phyloP scores from a whole-genome alignment of 1,284 basidiomycete species.

The Trichosporon sp. region DNA sequence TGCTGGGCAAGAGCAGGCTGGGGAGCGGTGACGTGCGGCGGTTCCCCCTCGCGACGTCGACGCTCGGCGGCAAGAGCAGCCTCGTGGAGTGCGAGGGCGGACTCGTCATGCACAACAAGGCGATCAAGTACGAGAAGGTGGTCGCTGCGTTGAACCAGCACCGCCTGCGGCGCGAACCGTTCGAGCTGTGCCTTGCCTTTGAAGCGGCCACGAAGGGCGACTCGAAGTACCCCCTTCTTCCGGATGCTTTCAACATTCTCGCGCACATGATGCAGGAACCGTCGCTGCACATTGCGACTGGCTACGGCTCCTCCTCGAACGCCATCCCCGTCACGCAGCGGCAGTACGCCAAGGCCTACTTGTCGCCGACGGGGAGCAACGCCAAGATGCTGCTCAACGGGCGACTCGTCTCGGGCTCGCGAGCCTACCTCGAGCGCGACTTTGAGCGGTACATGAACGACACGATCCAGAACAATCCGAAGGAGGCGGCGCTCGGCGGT shows the following conservation, averaged over 20 bases:
- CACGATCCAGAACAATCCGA: slow-evolving; percentile 73
- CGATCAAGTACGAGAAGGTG: slow-evolving; percentile 88
- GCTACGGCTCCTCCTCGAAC: slow-evolving; percentile 17
- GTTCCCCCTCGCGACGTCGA: slow-evolving; percentile 39
- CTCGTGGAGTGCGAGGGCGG: slow-evolving; percentile 38
- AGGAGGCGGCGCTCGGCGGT: slow-evolving; percentile 83
- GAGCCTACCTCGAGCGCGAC: slow-evolving; percentile 56
- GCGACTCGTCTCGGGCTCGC: slow-evolving; percentile 38
- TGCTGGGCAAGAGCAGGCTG: slow-evolving; percentile 30
- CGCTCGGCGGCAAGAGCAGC: slow-evolving; percentile 25
- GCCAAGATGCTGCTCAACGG: slow-evolving; percentile 27
- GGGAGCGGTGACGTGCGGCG: slow-evolving; percentile 32
- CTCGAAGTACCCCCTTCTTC: slow-evolving; percentile 47
- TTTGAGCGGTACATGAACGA: slow-evolving; percentile 81
- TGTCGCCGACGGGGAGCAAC: slow-evolving; percentile 27
- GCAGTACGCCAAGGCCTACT: slow-evolving; percentile 52
- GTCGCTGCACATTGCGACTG: slow-evolving; percentile 39
- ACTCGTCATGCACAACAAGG: slow-evolving; percentile 70
- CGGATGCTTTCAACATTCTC: slow-evolving; percentile 44
- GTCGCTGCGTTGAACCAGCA: slow-evolving; percentile 55
- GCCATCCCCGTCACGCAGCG: slow-evolving; percentile 41
- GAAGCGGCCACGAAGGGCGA: slow-evolving; percentile 37
- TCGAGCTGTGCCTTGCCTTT: slow-evolving; percentile 34
- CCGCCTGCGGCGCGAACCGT: slow-evolving; percentile 35
- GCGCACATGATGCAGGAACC: slow-evolving; percentile 50